phyloP scores from a whole-genome alignment of 2,329 filamentous ascomycete genomes.

The Diplodia corticola region DNA sequence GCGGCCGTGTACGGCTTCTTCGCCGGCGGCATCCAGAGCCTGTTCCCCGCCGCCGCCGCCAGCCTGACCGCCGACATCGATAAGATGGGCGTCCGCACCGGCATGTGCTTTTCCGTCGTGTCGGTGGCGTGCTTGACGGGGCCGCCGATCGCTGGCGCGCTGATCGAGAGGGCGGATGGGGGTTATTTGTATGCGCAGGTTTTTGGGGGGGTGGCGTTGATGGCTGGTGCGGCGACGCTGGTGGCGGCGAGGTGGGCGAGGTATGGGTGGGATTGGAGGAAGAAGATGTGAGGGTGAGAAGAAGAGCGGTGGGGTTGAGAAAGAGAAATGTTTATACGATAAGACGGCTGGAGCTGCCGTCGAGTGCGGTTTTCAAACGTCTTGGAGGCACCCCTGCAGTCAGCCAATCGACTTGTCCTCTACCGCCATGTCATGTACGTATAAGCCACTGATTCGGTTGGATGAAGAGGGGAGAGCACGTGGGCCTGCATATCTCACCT shows the following conservation, averaged over 20 bases:
- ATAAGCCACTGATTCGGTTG: too few relatives aligned
- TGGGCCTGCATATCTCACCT: too few relatives aligned
- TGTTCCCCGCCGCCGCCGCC: slow-evolving; percentile 47
- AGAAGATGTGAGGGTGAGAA: not conserved
- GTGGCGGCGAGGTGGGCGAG: slow-evolving; percentile 5
- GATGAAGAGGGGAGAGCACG: too few relatives aligned
- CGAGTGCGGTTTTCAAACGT: too few relatives aligned
- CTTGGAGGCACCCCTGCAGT: too few relatives aligned
- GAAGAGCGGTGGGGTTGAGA: not conserved
- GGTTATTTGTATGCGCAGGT: slow-evolving; percentile 43
- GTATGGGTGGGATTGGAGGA: slow-evolving; percentile 4
- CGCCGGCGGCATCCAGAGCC: slow-evolving; percentile 47
- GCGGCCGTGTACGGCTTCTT: slow-evolving; percentile 51
- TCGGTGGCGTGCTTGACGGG: slow-evolving; percentile 42
- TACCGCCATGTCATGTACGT: too few relatives aligned
- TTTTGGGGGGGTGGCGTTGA: slow-evolving; percentile 34
- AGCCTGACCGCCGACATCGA: slow-evolving; percentile 45
- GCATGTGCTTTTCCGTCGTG: slow-evolving; percentile 45
- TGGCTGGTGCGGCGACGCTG: slow-evolving; percentile 8
- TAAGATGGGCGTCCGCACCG: slow-evolving; percentile 44
- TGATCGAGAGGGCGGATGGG: slow-evolving; percentile 37
- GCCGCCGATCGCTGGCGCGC: slow-evolving; percentile 41
- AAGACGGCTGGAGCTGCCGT: too few relatives aligned
- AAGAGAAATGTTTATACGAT: not conserved
- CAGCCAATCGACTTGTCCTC: too few relatives aligned